Evolutionary conservation across 768 basidiomycete genomes (phyloP), one percentile per base, ranked within the genome.

Genomic region (Leccinum obscurum): DNA sequence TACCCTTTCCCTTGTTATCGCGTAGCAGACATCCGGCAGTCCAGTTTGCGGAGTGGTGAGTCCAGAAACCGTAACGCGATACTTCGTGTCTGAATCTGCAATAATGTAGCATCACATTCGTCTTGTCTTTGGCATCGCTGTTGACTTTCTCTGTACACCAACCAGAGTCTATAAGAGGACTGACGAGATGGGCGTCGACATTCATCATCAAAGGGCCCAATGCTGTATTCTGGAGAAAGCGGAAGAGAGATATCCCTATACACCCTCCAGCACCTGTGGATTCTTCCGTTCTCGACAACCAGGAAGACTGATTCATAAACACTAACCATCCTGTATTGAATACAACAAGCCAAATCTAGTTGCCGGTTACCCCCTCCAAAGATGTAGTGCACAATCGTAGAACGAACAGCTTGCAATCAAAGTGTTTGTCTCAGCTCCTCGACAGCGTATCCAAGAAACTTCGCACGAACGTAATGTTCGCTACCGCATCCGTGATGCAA

Each of bases 321-420:
- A 11, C n/a, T 20, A 44, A 10, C 41, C n/a, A 44, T 44, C 10
- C 48, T n/a, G 32, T 28, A 41, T 41, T 37, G 32, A 56, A 46
- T 44, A 20, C 13, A 26, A 52, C 34, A 22, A n/a, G 28, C 32
- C 34, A 44, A 17, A 32, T 44, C 8, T n/a, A 24, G 2, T 41
- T 11, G 54, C 49, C 52, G 13, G 52, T 82, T 71, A 94, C 35
- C 81, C 89, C 51, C 73, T 76, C 95, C 96, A 99, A 17, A 95
- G 66, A 70, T 87, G 84, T 74, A 98, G 71, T 39, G 78, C 74
- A 70, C 94, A 92, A 69, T 99, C 97, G 69, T 98, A 99, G 76
- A 99, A 99, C 17, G 94, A 97, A 70, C 94, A 95, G 63, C 88
- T 95, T 8, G 87, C 94, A 39, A 98, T 80, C 55, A 89, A 57